phyloP scores from a whole-genome alignment of 73 alveolate species.

The Tetrahymena thermophila region DNA sequence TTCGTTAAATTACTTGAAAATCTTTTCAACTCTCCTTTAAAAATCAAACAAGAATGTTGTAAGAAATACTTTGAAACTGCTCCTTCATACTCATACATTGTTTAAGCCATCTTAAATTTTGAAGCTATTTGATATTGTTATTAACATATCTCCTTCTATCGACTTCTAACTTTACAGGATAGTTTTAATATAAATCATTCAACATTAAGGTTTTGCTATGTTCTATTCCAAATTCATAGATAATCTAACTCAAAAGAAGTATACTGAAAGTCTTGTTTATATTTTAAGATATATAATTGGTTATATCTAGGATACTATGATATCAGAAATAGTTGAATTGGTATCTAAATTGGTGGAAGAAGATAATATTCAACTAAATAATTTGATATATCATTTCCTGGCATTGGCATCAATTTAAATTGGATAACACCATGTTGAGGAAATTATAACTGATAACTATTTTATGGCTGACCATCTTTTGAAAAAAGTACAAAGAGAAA shows the following conservation, averaged over 20 bases:
- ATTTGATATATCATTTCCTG: not conserved
- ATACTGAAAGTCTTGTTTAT: not conserved
- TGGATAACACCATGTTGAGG: not conserved
- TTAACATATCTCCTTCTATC: not conserved
- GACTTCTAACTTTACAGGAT: not conserved
- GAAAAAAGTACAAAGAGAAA: not conserved
- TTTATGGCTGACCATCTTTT: not conserved
- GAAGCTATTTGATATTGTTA: not conserved
- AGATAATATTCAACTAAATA: not conserved
- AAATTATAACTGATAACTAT: not conserved
- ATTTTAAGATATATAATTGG: not conserved
- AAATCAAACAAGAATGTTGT: not conserved
- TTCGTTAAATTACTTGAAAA: not conserved
- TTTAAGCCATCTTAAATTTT: not conserved
- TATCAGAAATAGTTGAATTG: not conserved
- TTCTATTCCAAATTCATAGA: not conserved
- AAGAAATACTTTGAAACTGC: not conserved
- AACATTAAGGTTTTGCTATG: not conserved
- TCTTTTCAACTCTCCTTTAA: not conserved
- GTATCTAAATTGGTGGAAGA: not conserved
- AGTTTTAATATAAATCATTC: not conserved
- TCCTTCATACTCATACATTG: not conserved
- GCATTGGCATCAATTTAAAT: not conserved
- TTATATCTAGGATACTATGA: not conserved
- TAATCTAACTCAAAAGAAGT: not conserved